Percentiles rank a stretch among this genome's conserved stretches.
phyloP scores from a whole-genome alignment of 2,329 filamentous ascomycete genomes.

The Hymenoscyphus fraxineus region DNA sequence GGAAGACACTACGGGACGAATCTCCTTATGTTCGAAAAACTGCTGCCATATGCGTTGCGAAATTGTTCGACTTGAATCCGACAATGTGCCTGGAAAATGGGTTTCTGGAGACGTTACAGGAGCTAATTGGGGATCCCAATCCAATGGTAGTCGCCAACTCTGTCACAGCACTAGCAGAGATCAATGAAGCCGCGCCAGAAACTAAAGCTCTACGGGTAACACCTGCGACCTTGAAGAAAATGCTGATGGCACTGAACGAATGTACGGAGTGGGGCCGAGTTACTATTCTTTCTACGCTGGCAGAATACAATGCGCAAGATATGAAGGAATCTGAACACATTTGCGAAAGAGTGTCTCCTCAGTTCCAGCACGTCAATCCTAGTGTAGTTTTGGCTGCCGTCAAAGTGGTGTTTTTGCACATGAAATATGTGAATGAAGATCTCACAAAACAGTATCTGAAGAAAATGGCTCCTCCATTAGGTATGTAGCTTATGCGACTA shows the following conservation, averaged over 20 bases:
- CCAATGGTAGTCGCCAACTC: constrained; percentile 99
- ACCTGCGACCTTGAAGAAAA: constrained; percentile 81
- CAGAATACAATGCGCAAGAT: constrained; percentile 82
- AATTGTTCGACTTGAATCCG: constrained; percentile 93
- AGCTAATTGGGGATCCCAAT: constrained; percentile 95
- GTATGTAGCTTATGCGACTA: constrained; percentile 45
- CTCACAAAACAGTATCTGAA: constrained; percentile 82
- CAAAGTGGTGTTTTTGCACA: constrained; percentile 96
- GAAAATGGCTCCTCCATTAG: constrained; percentile 96
- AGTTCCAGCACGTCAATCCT: constrained; percentile 98
- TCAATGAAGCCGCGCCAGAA: constrained; percentile 84
- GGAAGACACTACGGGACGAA: constrained; percentile 94
- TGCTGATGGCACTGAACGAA: constrained; percentile 93
- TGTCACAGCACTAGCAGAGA: constrained; percentile 89
- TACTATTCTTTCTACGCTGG: constrained; percentile 84
- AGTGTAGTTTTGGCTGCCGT: constrained; percentile 96
- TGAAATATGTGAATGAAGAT: constrained; percentile 77
- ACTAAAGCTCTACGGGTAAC: constrained; percentile 83
- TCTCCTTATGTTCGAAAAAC: constrained; percentile 98
- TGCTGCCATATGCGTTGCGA: constrained; percentile 94
- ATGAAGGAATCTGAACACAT: constrained; percentile 97
- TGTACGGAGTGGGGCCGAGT: constrained; percentile 98
- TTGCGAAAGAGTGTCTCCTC: constrained; percentile 90
- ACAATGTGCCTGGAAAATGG: constrained; percentile 93
- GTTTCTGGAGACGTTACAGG: constrained; percentile 88